Base-by-base conservation (phyloP, 1,284 basidiomycete genomes). In the Neonothopanus nambi region DNA sequence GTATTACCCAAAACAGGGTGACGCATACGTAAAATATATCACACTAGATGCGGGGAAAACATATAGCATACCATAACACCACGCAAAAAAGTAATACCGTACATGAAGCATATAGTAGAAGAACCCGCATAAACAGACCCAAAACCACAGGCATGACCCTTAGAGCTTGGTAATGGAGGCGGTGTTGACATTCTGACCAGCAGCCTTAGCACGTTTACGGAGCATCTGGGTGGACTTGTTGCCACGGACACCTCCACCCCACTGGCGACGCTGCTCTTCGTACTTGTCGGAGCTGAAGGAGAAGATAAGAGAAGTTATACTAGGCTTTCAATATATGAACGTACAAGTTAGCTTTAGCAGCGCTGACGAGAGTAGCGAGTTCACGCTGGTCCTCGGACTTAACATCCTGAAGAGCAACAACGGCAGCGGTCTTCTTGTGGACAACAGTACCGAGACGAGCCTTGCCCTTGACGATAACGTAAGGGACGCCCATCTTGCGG, bases 401-500 rank as follows among this genome's bases (percentile, higher is more conserved):
- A 28, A 51, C 49, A 23, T 51, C 49, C 77, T 96, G 91, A 62
- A 99, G 76, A 48, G 91, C 89, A 56, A 95, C 76, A 58, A 97
- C 90, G 58, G 95, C 91, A 51, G 94, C 86, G 55, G 95, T 98
- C 88, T 98, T 98, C 87, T 98, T 97, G 49, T 51, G 49, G 21
- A 51, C 41, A 18, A 51, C 40, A 3, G 49, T 51, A 37, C 49
- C 49, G 24, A 98, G 90, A 71, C 96, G 93, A 55, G 95, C 91
- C 80, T 98, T 98, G 78, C 89, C 89, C 84, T 98, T 97, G 67
- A 98, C 94, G 65, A 99, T 98, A 62, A 96, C 93, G 78, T 98
- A 98, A 33, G 94, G 94, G 46, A 98, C 87, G 71, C 95, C 95
- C 95, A 98, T 97, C 88, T 98, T 98, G 75, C 95, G 87, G 82